Conservation (phyloP, 2,329 filamentous ascomycete species). For the Aspergillus persii region DNA sequence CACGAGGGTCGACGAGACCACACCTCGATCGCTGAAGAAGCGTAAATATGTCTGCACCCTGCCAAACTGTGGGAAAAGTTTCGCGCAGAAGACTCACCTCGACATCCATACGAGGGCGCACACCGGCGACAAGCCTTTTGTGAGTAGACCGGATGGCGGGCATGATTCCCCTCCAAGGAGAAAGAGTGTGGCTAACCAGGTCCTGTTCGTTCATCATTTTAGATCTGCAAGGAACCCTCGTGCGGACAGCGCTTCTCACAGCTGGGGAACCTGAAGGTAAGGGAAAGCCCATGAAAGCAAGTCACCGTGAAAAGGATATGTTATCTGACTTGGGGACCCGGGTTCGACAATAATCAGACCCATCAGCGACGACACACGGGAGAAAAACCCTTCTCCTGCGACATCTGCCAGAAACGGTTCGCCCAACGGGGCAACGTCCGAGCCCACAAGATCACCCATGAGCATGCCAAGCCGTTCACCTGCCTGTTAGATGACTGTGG, state of each 20-base stretch:
- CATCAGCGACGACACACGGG: constrained; percentile 86
- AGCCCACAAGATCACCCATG: constrained; percentile 78
- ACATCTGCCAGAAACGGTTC: constrained; percentile 76
- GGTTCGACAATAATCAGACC: constrained; percentile 52
- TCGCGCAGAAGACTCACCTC: constrained; percentile 88
- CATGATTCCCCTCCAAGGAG: background rate
- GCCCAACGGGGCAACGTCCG: constrained; percentile 82
- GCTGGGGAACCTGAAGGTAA: constrained; percentile 81
- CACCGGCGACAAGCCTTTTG: constrained; percentile 86
- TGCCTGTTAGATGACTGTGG: constrained; percentile 81
- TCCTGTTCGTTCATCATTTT: background rate
- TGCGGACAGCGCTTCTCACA: constrained; percentile 85
- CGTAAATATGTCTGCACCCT: constrained; percentile 73
- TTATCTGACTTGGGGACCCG: background rate
- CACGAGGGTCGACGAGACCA: constrained; percentile 34
- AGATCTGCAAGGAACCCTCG: constrained; percentile 67
- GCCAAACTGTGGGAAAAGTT: constrained; percentile 73
- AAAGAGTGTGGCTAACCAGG: background rate
- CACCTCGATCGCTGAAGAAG: constrained; percentile 39
- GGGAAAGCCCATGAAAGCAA: constrained; percentile 14
- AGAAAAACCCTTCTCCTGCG: constrained; percentile 78
- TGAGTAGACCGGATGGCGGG: constrained; percentile 51
- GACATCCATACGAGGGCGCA: constrained; percentile 87
- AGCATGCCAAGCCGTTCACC: constrained; percentile 71
- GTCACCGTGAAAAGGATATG: background rate